Conservation (phyloP, 1,284 basidiomycete genomes). For the Gymnopus androsaceus region DNA sequence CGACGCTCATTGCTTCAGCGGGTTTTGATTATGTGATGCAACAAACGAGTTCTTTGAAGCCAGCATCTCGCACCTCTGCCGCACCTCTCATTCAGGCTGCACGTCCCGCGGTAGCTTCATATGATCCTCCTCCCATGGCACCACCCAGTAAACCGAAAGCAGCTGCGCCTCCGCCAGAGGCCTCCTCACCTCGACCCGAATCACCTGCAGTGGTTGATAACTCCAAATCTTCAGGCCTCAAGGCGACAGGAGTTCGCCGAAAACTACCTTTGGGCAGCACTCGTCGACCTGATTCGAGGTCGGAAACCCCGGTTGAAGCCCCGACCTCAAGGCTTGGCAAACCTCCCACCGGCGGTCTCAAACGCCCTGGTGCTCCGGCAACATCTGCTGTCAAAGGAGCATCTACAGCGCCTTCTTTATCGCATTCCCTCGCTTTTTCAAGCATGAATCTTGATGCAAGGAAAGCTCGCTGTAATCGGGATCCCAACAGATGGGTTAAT, state of each 20-base stretch:
- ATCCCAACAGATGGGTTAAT: constrained; percentile 81
- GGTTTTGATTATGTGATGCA: constrained; percentile 89
- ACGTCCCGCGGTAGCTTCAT: constrained; percentile 38
- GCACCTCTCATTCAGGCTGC: constrained; percentile 86
- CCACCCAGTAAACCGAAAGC: constrained; percentile 27
- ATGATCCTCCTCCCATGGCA: constrained; percentile 27
- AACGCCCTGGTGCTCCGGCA: constrained; percentile 45
- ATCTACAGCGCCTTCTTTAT: constrained; percentile 35
- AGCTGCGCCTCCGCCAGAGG: constrained; percentile 23
- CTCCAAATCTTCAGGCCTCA: constrained; percentile 40
- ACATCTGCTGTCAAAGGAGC: constrained; percentile 32
- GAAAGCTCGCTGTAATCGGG: constrained; percentile 74
- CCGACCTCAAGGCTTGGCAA: constrained; percentile 46
- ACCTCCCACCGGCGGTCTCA: constrained; percentile 43
- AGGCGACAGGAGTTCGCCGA: constrained; percentile 64
- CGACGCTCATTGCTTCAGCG: constrained; percentile 73
- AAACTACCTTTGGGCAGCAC: constrained; percentile 67
- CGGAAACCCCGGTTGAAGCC: constrained; percentile 55
- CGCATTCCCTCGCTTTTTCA: constrained; percentile 58
- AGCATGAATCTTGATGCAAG: constrained; percentile 77
- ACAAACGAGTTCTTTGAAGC: constrained; percentile 85
- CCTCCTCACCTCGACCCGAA: constrained; percentile 33
- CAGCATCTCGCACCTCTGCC: constrained; percentile 86
- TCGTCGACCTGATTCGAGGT: constrained; percentile 63
- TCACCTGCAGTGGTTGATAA: constrained; percentile 36